Conservation (phyloP, 345 rosid species). For the Eucalyptus dawsonii region DNA sequence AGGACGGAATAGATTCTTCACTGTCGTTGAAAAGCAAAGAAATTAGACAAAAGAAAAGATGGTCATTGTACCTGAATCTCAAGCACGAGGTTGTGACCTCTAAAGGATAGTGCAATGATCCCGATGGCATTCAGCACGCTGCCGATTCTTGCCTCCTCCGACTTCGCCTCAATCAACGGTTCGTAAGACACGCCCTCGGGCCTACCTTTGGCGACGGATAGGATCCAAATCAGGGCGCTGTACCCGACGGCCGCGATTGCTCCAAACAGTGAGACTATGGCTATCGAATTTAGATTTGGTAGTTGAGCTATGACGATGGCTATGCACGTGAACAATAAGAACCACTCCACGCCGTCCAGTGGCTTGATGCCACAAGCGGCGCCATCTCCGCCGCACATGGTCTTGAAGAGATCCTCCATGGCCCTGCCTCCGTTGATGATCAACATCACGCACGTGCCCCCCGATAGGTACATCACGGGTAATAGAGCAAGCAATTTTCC, state of each 20-base stretch:
- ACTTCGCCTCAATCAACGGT: background rate
- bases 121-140: constrained; percentile 17
- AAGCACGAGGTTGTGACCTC: constrained; percentile 38
- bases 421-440: constrained; percentile 25
- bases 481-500: constrained; percentile 13
- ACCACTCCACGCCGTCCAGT: constrained; percentile 14
- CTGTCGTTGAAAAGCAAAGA: too few relatives aligned
- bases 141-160: background rate
- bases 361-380: background rate
- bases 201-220: constrained; percentile 16
- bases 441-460: constrained; percentile 17
- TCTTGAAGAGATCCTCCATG: constrained; percentile 11
- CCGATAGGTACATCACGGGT: constrained; percentile 20
- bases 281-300: constrained; percentile 32
- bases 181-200: constrained; percentile 11
- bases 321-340: constrained; percentile 19
- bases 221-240: constrained; percentile 15
- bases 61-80: constrained; percentile 22
- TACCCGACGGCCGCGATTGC: constrained; percentile 21
- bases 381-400: constrained; percentile 1
- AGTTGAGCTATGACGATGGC: constrained; percentile 29
- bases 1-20: background rate
- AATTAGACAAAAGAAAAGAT: background rate
- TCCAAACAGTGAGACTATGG: constrained; percentile 16
- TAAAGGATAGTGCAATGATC: constrained; percentile 27